Base-by-base conservation (phyloP, 1,284 basidiomycete genomes). In the Ceraceosorus guamensis region DNA sequence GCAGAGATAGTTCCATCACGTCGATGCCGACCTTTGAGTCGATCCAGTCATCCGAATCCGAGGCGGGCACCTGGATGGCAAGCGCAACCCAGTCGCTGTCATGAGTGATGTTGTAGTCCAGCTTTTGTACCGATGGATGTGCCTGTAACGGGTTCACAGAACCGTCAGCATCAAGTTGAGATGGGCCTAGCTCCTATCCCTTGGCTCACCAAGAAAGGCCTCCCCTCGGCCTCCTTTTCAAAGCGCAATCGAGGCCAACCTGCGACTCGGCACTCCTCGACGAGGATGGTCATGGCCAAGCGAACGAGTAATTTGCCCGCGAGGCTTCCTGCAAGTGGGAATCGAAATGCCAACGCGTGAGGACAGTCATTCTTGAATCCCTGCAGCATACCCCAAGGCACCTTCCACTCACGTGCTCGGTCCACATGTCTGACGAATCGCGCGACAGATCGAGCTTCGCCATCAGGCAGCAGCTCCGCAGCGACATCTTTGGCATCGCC, bases 61-160 rank as follows among this genome's bases (percentile, higher is more conserved):
- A 35, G 35, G 31, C 50, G 8, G 13, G n/a, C 7, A 2, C 16
- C 33, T 52, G 46, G 41, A 67, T 67, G 6, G 70, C 71, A 52
- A 75, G 50, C 0, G 68, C 65, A 18, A 75, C 67, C 70, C 70
- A 75, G 35, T 73, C 64, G 13, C 56, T 56, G 44, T 75, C 73
- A 48, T 75, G 73, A 10, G 70, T 62, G 30, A 74, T 50, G 53
- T 75, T 75, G 54, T 60, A 71, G 56, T 74, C 73, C 16, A 66
- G 50, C 50, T n/a, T 18, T 13, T 18, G 33, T 10, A 46, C 30
- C 2, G 4, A 11, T 48, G 24, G 32, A 14, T 48, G 18, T 13
- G 24, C 32, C 32, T 30, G 46, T 3, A 11, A 13, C 11, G 11
- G 32, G 13, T 18, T 48, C 32, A 35, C 16, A 14, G 24, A 2